Percentiles rank a stretch among this genome's conserved stretches.
These are phyloP conservation scores for Lipomyces sp. DNA, from an alignment of 805 yeast genomes.

Conservation along the genomic window DNA sequence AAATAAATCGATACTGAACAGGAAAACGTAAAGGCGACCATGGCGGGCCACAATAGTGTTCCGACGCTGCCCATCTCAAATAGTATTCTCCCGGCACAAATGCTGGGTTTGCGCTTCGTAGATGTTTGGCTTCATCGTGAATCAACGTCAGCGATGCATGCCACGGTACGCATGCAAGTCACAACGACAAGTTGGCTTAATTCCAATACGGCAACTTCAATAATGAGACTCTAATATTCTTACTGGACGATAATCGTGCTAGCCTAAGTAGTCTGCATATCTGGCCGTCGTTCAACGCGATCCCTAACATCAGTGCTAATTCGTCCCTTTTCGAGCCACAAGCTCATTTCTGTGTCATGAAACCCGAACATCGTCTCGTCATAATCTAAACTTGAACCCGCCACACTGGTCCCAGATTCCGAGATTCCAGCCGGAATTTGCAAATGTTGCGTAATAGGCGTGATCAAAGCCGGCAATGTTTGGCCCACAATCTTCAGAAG, in stretches of 20 bases:
- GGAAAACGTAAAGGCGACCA: too few species aligned
- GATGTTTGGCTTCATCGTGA: too few species aligned
- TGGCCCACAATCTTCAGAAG: slow-evolving; percentile 2
- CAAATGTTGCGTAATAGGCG: slow-evolving; percentile 6
- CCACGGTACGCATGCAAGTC: too few species aligned
- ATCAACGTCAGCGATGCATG: too few species aligned
- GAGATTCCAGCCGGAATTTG: not conserved
- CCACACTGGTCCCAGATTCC: not conserved
- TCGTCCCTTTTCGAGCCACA: slow-evolving; percentile 7
- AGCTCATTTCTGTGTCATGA: slow-evolving; percentile 8
- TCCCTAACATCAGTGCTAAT: not conserved
- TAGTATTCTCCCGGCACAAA: too few species aligned
- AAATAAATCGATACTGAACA: too few species aligned
- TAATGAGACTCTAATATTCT: too few species aligned
- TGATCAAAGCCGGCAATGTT: slow-evolving; percentile 2
- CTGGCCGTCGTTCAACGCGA: not conserved
- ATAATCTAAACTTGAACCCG: not conserved
- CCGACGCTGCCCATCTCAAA: too few species aligned
- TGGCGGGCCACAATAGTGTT: too few species aligned
- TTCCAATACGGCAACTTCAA: too few species aligned
- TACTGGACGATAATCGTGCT: not conserved
- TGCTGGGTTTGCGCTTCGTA: too few species aligned
- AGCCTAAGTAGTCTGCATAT: not conserved
- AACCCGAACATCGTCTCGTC: slow-evolving; percentile 2
- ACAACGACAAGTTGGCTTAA: too few species aligned